phyloP scores from a whole-genome alignment of 495 filamentous ascomycete species.

The Xylaria cubensis region DNA sequence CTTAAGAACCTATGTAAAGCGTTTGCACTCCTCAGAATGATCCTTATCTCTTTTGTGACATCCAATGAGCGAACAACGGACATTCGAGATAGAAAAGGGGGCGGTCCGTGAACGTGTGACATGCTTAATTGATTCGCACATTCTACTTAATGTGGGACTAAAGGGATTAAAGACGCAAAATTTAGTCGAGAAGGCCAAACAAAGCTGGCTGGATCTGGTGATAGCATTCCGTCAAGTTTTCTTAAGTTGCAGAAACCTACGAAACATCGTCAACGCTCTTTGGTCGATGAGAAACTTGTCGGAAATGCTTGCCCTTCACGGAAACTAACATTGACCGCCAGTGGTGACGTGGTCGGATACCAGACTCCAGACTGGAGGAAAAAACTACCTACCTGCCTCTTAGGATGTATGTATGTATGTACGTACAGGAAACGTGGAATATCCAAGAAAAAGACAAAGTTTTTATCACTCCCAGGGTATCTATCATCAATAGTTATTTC shows the following conservation, averaged over 20 bases:
- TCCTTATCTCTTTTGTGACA: neutral
- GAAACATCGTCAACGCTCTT: neutral
- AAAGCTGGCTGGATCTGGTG: neutral
- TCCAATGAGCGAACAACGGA: conserved; percentile 13
- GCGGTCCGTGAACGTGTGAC: conserved; percentile 19
- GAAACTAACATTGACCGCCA: conserved; percentile 10
- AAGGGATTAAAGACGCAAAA: conserved; percentile 2
- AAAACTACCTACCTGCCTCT: neutral
- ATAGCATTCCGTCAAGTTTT: neutral
- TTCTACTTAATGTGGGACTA: conserved; percentile 8
- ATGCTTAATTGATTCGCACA: conserved; percentile 8
- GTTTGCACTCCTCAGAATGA: conserved; percentile 8
- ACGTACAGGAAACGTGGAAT: conserved; percentile 4
- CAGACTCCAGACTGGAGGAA: neutral
- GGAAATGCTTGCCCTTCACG: conserved; percentile 3
- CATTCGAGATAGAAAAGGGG: conserved; percentile 27
- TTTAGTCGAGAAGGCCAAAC: neutral
- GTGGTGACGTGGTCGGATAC: conserved; percentile 12
- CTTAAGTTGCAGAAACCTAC: neutral
- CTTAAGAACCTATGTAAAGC: conserved; percentile 1
- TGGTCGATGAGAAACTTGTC: conserved; percentile 1
- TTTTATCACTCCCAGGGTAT: neutral
- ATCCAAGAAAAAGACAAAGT: conserved; percentile 1
- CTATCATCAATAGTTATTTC: conserved; percentile 1
- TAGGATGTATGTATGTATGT: neutral